Base-by-base conservation (phyloP, 257 asterid genomes). In the Rubia yunnanensis region DNA sequence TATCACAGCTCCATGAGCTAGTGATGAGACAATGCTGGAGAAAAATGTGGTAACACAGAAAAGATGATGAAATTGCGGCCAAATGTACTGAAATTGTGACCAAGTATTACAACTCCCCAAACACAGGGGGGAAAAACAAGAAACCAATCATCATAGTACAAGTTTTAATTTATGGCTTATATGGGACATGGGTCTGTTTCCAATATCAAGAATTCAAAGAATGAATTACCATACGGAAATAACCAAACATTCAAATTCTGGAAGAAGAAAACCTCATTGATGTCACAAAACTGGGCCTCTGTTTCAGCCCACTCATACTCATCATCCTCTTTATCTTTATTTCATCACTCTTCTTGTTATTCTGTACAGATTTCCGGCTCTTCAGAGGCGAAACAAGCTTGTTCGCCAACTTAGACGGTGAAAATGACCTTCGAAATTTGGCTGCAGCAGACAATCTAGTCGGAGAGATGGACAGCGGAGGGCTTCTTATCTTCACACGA, bases 291-390 rank as follows among this genome's bases (percentile, higher is more conserved):
- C 70, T 10, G 0, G 91, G 86, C 13, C 86, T 81, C 72, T 82
- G 96, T 69, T 88, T 89, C 28, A 87, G 76, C 60, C 96, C 91
- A 68, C 88, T 87, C 77, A 76, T 72, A 15, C 85, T 89, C 78
- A 76, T 73, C 13, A 22, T 50, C 56, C 20, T 50, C 28, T 74
- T 72, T 79, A 69, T 50, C 28, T 74, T 72, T 79, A 69, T 76
- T 55, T 58, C 86, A 11, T 79, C 88, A 55, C 52, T 77, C 72
- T 64, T 44, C 22, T 44, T 44, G 5, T 6, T 83, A 78, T 49
- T 32, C 60, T 82, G 78, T 67, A 74, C 77, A 74, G 80, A 73
- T 58, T 73, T 79, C 57, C 86, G 78, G 23, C 85, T 73, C 48
- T 79, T 82, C 71, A 84, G 60, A 56, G 86, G 86, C 13, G 84